These are phyloP conservation scores for Beta corolliflora DNA, from an alignment of 179 eudicot species.

Conservation along the genomic window DNA sequence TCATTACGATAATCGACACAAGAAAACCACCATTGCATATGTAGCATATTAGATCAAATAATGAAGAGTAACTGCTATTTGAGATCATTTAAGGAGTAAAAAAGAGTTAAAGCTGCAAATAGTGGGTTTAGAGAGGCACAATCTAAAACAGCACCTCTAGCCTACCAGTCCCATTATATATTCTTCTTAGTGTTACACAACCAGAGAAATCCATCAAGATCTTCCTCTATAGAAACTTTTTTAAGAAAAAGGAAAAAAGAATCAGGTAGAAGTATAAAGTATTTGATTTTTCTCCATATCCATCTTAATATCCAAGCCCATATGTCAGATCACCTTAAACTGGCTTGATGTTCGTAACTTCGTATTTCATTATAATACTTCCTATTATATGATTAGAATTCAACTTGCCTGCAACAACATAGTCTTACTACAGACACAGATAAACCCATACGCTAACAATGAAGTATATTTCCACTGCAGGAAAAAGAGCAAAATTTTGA, in stretches of 20 bases:
- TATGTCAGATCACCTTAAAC: not conserved
- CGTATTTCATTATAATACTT: not conserved
- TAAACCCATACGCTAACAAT: not conserved
- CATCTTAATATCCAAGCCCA: not conserved
- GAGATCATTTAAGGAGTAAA: not conserved
- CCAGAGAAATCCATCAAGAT: not conserved
- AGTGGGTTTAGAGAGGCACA: not conserved
- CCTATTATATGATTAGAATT: not conserved
- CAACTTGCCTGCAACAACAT: not conserved
- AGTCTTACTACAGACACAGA: not conserved
- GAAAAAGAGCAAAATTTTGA: not conserved
- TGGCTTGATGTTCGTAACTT: not conserved
- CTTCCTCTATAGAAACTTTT: not conserved
- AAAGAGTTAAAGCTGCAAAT: not conserved
- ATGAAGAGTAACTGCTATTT: not conserved
- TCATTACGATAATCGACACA: not conserved
- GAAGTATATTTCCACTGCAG: not conserved
- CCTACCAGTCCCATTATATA: not conserved
- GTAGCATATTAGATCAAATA: not conserved
- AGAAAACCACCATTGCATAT: not conserved
- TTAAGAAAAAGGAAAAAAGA: not conserved
- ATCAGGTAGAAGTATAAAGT: not conserved
- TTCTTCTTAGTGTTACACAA: conserved; percentile 7
- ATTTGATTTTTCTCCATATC: not conserved
- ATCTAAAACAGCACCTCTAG: not conserved